These are phyloP conservation scores for Aspergillus tanneri DNA, from an alignment of 2,329 filamentous ascomycete genomes.

Conservation along the genomic window DNA sequence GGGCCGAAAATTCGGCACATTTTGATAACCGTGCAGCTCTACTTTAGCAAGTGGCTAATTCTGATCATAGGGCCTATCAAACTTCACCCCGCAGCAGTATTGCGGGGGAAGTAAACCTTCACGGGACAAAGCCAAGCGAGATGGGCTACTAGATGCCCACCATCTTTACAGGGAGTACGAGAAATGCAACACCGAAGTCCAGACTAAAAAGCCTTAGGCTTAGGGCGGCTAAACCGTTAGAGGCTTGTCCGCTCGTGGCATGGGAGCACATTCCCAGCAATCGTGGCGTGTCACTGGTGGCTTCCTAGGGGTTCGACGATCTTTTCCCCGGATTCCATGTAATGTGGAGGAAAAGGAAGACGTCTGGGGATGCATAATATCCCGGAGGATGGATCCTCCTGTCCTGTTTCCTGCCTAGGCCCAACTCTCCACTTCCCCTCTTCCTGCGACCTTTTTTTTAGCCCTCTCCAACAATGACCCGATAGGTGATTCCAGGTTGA, in stretches of 20 bases:
- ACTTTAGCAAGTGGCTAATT: too few relatives aligned
- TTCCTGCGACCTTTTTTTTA: neutral
- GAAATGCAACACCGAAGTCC: constrained; percentile 4
- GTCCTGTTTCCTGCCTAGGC: neutral
- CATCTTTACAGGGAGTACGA: neutral
- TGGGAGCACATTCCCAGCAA: constrained; percentile 1
- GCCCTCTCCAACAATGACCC: constrained; percentile 1
- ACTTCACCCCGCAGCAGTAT: too few relatives aligned
- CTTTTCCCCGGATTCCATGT: constrained; percentile 15
- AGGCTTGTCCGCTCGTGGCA: neutral
- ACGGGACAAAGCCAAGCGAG: neutral
- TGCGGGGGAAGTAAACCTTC: neutral
- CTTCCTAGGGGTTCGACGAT: constrained; percentile 14
- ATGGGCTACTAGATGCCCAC: neutral
- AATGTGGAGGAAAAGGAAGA: constrained; percentile 7
- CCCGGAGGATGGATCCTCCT: constrained; percentile 2
- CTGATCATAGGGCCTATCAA: too few relatives aligned
- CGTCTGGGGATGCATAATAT: too few relatives aligned
- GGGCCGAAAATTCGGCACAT: too few relatives aligned
- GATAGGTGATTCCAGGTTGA: neutral
- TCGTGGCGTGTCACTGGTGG: constrained; percentile 14
- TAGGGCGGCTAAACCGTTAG: neutral
- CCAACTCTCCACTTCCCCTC: too few relatives aligned
- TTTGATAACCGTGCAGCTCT: too few relatives aligned
- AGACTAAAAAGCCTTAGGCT: neutral